Base-by-base conservation (phyloP, 2,329 filamentous ascomycete genomes). In the Neoscytalidium dimidiatum region DNA sequence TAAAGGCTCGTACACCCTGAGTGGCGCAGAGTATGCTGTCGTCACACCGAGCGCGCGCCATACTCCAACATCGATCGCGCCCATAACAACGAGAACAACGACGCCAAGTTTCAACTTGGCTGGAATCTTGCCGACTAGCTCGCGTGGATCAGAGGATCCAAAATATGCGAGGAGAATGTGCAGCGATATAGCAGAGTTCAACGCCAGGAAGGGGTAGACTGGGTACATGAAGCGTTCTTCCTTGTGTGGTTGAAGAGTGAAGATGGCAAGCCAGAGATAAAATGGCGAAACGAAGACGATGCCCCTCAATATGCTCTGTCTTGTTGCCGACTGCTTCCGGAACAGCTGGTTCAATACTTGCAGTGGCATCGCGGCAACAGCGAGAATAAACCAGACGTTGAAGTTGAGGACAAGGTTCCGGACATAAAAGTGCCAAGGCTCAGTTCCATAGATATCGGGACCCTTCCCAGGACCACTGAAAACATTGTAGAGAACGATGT, bases 221-320 rank as follows among this genome's bases (percentile, higher is more conserved):
- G 95, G 95, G 73, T 97, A 99, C 94, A 99, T 98, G 81, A 99
- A 99, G 6, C 95, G 86, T 79, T 99, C 95, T 76, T 99, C 95
- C 74, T 99, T 99, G 80, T 99, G 95, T 17, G 95, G 92, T 75
- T 99, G 95, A 8, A 90, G 75, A 0, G 92, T 94, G 80, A 99
- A 98, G 67, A 98, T 95, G 3, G 80, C 86, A 29, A 99, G 85
- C 95, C 95, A 99, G 74, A 97, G 84, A 75, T 98, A 99, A 78
- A 98, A 96, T 0, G 95, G 95, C 0, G 87, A 80, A 62, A 94
- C 82, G 69, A 97, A 92, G 21, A 94, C 86, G 53, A 96, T 72
- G 9, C 90, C 92, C 38, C 93, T 89, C 64, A 96, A 79, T 0
- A 91, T 85, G 0, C 88, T 90, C 68, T 91, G 85, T 66, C 89